phyloP scores from a whole-genome alignment of 2,329 filamentous ascomycete species.

The Aspergillus tubingensis region DNA sequence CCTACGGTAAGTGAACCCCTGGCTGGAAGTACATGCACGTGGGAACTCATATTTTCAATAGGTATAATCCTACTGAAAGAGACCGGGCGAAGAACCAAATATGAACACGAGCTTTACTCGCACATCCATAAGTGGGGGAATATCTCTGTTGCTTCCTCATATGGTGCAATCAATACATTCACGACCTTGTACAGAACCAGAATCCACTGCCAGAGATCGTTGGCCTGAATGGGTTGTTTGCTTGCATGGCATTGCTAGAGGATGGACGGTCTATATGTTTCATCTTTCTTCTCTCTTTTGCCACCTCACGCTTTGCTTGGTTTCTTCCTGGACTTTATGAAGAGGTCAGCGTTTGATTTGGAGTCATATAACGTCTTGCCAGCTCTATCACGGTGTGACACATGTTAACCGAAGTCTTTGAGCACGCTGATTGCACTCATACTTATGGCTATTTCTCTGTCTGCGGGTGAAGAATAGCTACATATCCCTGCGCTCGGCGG shows the following conservation, averaged over 20 bases:
- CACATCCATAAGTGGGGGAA: neutral
- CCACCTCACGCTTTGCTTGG: neutral
- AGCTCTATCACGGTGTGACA: neutral
- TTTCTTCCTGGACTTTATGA: neutral
- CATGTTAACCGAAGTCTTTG: neutral
- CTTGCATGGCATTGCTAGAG: neutral
- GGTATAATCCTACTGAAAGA: constrained; percentile 54
- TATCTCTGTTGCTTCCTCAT: neutral
- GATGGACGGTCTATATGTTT: neutral
- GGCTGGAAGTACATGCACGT: neutral
- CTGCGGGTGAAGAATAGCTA: neutral
- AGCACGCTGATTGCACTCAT: neutral
- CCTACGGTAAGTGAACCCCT: constrained; percentile 66
- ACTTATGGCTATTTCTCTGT: neutral
- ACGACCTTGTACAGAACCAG: neutral
- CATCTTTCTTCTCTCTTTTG: neutral
- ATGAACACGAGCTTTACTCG: constrained; percentile 2
- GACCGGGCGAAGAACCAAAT: constrained; percentile 45
- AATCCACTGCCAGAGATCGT: neutral
- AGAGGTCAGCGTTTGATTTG: neutral
- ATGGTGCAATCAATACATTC: too few species aligned
- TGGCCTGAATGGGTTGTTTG: neutral
- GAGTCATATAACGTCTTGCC: neutral
- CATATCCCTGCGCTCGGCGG: neutral
- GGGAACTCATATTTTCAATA: constrained; percentile 20